Evolutionary conservation across 2,329 filamentous ascomycete species (phyloP), one percentile per base, ranked within the genome.

Genomic region (Xylaria sp.): DNA sequence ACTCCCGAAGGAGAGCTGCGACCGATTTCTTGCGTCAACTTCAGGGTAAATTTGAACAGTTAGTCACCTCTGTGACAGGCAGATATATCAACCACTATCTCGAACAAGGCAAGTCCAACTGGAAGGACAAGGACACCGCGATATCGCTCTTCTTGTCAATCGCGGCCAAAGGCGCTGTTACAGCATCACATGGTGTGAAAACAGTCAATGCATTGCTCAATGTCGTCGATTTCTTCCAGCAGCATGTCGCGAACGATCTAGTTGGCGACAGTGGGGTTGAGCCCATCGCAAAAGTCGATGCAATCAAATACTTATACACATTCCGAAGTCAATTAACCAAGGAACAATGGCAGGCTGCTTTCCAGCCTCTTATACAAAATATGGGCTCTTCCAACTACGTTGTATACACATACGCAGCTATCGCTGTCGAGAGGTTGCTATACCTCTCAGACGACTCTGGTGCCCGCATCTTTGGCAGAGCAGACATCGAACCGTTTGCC

Each of bases 91-190:
- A 91, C 70, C 92, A 94, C 80, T 97, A 97, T 79, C 86, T 99
- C 33, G 86, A 92, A 64, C 94, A 94, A 76, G 87, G 90, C 64
- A 92, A 92, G 80, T 85, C 86, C 20, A 94, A 97, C 79, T 99
- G 96, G 96, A 97, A 97, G 81, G 91, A 94, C 58, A 99, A 99
- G 83, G 96, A 99, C 78, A 98, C 95, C 0, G 96, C 96, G n/a
- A 91, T 98, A 67, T 98, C 98, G 78, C 89, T 99, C 18, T 99
- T 97, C 85, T 90, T 96, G 46, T 94, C 96, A 4, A 94, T 98
- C 75, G 96, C 96, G 18, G 94, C 94, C 49, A 97, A 97, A 83
- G 96, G 96, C 63, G 88, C 90, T 39, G 90, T 95, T 39, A 98
- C 96, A 2, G 88, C 94, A 8, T 92, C 90, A 0, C 93, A 97